phyloP scores from a whole-genome alignment of 106 monocot genomes.

The Amphibolis antarctica region DNA sequence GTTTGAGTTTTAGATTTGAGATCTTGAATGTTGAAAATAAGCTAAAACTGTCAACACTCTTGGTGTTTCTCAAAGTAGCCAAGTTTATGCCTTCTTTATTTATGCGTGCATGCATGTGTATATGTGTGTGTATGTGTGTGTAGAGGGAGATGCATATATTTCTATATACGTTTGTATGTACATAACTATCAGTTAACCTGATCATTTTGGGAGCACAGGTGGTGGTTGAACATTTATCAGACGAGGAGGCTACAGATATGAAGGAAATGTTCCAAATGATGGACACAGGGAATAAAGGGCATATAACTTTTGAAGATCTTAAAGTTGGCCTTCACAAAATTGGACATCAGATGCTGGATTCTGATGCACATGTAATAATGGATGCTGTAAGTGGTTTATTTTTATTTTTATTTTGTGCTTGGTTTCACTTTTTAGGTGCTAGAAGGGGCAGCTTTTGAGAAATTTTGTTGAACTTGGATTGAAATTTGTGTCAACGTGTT shows the following conservation, averaged over 20 bases:
- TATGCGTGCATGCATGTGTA: no score
- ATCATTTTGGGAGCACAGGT: conserved; percentile 11
- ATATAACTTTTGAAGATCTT: conserved; percentile 19
- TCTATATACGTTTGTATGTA: no score
- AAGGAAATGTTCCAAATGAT: conserved; percentile 26
- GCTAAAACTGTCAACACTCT: no score
- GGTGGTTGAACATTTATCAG: conserved; percentile 18
- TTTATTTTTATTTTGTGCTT: background rate
- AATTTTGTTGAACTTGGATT: background rate
- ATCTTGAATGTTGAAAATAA: no score
- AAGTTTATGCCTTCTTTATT: no score
- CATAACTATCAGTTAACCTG: background rate
- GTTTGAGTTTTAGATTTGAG: no score
- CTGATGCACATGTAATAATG: conserved; percentile 23
- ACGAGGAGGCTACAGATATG: conserved; percentile 23
- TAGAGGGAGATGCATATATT: no score
- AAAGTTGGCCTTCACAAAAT: conserved; percentile 19
- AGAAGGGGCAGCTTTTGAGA: background rate
- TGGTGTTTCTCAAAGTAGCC: no score
- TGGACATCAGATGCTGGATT: conserved; percentile 18
- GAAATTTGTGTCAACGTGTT: no score
- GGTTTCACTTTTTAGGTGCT: background rate
- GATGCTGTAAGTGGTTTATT: conserved; percentile 15
- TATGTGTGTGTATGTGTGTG: no score
- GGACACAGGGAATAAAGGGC: conserved; percentile 17